A percentile compares a stretch with the other conserved stretches of the same genome.
These are phyloP conservation scores for Mycena vitilis DNA, from an alignment of 768 basidiomycete genomes.

Conservation along the genomic window DNA sequence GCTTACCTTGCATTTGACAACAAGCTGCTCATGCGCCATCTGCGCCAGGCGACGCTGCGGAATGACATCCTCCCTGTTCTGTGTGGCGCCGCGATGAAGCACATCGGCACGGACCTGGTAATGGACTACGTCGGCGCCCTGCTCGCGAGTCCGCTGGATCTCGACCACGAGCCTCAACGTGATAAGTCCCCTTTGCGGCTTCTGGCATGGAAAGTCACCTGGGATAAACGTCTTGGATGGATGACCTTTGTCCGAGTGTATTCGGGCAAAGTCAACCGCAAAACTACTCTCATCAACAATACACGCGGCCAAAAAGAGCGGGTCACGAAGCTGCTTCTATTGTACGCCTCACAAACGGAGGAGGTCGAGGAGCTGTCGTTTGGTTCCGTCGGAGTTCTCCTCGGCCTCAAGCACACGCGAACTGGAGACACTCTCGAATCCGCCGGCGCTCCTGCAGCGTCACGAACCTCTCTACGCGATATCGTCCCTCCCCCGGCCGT, in stretches of 20 bases:
- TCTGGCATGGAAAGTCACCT: slow-evolving; percentile 90
- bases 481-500: slow-evolving; percentile 86
- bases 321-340: slow-evolving; percentile 76
- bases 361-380: slow-evolving; percentile 86
- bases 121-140: slow-evolving; percentile 88
- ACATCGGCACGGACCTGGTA: slow-evolving; percentile 83
- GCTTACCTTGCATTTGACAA: slow-evolving; percentile 73
- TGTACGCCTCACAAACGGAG: slow-evolving; percentile 81
- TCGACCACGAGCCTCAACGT: slow-evolving; percentile 58
- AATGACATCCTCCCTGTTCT: slow-evolving; percentile 81
- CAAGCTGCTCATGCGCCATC: slow-evolving; percentile 65
- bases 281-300: slow-evolving; percentile 71
- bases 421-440: slow-evolving; percentile 89
- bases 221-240: slow-evolving; percentile 88
- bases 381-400: slow-evolving; percentile 86
- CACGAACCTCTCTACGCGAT: slow-evolving; percentile 61
- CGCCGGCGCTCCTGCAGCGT: slow-evolving; percentile 50
- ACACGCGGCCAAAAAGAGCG: slow-evolving; percentile 79
- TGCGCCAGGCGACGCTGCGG: slow-evolving; percentile 74
- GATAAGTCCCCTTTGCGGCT: slow-evolving; percentile 65
- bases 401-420: slow-evolving; percentile 85
- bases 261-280: slow-evolving; percentile 79
- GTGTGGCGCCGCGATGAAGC: slow-evolving; percentile 84
- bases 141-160: slow-evolving; percentile 81
- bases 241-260: slow-evolving; percentile 94